A percentile compares a stretch with the other conserved stretches of the same genome.
These are phyloP conservation scores for Jasminum sambac DNA, from an alignment of 257 asterid genomes.

Conservation along the genomic window DNA sequence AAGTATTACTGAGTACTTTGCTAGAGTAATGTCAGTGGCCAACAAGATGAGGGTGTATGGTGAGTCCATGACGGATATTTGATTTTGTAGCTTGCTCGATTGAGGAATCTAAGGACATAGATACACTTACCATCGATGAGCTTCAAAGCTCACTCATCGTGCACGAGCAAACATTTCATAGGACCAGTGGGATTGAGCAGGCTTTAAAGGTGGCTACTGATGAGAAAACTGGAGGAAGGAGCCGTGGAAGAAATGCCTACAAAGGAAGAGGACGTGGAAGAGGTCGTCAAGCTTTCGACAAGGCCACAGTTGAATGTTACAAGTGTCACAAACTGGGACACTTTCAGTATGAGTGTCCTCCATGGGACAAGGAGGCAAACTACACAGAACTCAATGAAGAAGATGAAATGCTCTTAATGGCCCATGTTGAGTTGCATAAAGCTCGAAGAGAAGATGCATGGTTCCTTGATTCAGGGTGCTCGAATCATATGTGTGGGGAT, in stretches of 20 bases:
- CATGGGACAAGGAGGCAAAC: neutral
- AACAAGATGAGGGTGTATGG: conserved; percentile 10
- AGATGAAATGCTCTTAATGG: neutral
- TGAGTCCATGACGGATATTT: neutral
- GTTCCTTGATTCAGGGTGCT: conserved; percentile 9
- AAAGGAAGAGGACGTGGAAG: conserved; percentile 7
- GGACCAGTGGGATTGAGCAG: no score
- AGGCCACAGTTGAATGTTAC: neutral
- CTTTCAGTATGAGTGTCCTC: no score
- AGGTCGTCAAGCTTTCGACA: neutral
- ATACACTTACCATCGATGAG: neutral
- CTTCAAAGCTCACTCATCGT: neutral
- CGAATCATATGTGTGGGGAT: conserved; percentile 5
- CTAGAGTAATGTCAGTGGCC: neutral
- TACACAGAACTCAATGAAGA: neutral
- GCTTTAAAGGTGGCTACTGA: no score
- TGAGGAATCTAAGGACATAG: conserved; percentile 1
- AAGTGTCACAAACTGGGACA: no score
- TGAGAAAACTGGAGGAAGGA: neutral
- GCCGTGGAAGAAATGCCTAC: neutral
- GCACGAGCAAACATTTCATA: no score
- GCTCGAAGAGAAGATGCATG: neutral
- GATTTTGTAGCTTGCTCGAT: neutral
- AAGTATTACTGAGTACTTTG: neutral
- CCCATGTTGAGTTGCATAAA: neutral